These are phyloP conservation scores for Neonectria hederae DNA, from an alignment of 2,329 filamentous ascomycete genomes.

Conservation along the genomic window DNA sequence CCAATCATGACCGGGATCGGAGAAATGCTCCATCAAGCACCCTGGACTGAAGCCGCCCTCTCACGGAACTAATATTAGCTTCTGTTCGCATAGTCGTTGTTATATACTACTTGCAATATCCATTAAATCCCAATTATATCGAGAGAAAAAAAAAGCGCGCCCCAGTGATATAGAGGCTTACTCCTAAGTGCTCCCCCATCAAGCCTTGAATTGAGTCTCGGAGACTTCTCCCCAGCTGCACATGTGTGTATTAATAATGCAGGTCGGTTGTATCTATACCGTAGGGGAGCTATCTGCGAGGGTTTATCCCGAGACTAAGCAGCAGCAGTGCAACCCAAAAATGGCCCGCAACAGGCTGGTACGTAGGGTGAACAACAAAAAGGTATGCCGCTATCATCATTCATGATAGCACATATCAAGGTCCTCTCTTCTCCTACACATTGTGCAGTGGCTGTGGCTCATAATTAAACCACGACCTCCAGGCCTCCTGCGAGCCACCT, in stretches of 20 bases:
- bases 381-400: not conserved
- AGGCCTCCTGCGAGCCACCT: not conserved
- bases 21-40: not conserved
- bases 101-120: too few relatives aligned
- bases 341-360: not conserved
- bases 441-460: not conserved
- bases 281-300: not conserved
- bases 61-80: too few relatives aligned
- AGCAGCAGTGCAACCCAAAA: not conserved
- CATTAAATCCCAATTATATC: not conserved
- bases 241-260: not conserved
- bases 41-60: not conserved
- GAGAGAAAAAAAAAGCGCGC: too few relatives aligned
- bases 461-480: not conserved
- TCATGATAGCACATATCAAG: not conserved
- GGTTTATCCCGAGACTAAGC: not conserved
- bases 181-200: not conserved
- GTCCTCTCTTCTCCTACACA: not conserved
- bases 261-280: not conserved
- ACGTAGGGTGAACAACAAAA: not conserved
- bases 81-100: too few relatives aligned
- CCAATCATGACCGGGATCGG: constrained; percentile 3
- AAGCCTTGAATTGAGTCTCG: not conserved
- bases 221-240: not conserved
- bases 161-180: not conserved